Percentiles rank a stretch among this genome's conserved stretches.
These are phyloP conservation scores for Cryptosporidium sp. DNA, from an alignment of 169 alveolate genomes.

Conservation along the genomic window DNA sequence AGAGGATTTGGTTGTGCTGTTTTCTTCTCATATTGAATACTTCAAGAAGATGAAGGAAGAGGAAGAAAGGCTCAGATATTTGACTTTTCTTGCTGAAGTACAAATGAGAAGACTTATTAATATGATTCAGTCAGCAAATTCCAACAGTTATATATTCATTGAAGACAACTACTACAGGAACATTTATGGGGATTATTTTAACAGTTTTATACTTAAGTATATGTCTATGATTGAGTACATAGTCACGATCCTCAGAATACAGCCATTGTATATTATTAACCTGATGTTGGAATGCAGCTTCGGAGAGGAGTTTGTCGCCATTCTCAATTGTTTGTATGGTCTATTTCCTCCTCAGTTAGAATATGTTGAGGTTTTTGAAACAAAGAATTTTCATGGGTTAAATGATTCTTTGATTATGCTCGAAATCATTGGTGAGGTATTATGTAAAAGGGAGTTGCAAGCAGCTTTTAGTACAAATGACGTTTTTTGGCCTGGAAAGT, in stretches of 20 bases:
- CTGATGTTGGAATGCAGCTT: constrained; percentile 28
- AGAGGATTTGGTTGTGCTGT: constrained; percentile 32
- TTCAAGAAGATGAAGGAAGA: constrained; percentile 36
- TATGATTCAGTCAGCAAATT: constrained; percentile 5
- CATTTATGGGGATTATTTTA: constrained; percentile 1
- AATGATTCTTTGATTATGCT: constrained; percentile 22
- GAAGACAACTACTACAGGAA: constrained; percentile 3
- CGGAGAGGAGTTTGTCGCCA: constrained; percentile 30
- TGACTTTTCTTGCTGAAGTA: constrained; percentile 37
- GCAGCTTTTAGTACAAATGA: constrained; percentile 13
- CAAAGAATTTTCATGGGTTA: constrained; percentile 37
- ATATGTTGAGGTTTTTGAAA: background rate
- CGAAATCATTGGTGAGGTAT: constrained; percentile 34
- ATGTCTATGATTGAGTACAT: constrained; percentile 35
- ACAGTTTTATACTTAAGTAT: constrained; percentile 4
- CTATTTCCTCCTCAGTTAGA: constrained; percentile 22
- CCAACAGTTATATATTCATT: background rate
- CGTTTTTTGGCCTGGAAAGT: constrained; percentile 38
- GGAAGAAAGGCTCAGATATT: constrained; percentile 46
- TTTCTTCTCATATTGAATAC: constrained; percentile 29
- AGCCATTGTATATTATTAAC: constrained; percentile 40
- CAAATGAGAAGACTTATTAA: constrained; percentile 43
- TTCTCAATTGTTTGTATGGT: constrained; percentile 29
- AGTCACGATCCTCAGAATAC: constrained; percentile 2
- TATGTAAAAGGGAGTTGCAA: constrained; percentile 51